These are phyloP conservation scores for Geotrichum siamense DNA, from an alignment of 1,139 yeast genomes.

Conservation along the genomic window DNA sequence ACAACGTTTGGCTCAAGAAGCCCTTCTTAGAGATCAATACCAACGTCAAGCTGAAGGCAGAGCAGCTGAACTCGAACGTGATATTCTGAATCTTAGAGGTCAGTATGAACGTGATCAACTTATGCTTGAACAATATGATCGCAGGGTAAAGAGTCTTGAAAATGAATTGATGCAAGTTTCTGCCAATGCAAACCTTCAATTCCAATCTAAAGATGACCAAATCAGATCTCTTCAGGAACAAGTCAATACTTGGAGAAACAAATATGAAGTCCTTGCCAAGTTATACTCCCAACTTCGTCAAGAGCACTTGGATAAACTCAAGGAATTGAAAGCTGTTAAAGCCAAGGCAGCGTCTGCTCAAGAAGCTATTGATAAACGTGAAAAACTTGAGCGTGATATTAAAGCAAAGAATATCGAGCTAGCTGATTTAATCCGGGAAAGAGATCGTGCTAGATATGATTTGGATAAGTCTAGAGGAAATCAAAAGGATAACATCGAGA, in stretches of 20 bases:
- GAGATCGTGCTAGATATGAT: slow-evolving; percentile 83
- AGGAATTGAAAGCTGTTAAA: slow-evolving; percentile 76
- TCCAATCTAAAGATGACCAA: slow-evolving; percentile 72
- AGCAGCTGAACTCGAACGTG: slow-evolving; percentile 76
- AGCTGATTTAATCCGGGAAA: slow-evolving; percentile 82
- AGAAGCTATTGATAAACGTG: slow-evolving; percentile 81
- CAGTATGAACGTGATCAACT: slow-evolving; percentile 85
- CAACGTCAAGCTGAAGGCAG: slow-evolving; percentile 74
- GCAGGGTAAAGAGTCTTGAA: slow-evolving; percentile 77
- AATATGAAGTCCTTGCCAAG: slow-evolving; percentile 85
- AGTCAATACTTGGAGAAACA: slow-evolving; percentile 69
- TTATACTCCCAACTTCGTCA: slow-evolving; percentile 86
- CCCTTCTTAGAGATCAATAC: slow-evolving; percentile 57
- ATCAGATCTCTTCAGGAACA: slow-evolving; percentile 66
- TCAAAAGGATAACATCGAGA: slow-evolving; percentile 61
- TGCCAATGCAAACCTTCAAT: slow-evolving; percentile 63
- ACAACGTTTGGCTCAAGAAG: slow-evolving; percentile 73
- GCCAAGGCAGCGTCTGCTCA: slow-evolving; percentile 90
- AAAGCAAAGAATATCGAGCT: slow-evolving; percentile 81
- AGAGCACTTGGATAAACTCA: slow-evolving; percentile 75
- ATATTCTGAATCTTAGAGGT: slow-evolving; percentile 62
- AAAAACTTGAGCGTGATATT: slow-evolving; percentile 73
- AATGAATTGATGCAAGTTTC: slow-evolving; percentile 58
- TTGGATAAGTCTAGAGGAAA: slow-evolving; percentile 64
- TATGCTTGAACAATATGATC: slow-evolving; percentile 79